Evolutionary conservation across 139 green algal genomes (phyloP).

Genomic region (Zygnema circumcarinatum): DNA sequence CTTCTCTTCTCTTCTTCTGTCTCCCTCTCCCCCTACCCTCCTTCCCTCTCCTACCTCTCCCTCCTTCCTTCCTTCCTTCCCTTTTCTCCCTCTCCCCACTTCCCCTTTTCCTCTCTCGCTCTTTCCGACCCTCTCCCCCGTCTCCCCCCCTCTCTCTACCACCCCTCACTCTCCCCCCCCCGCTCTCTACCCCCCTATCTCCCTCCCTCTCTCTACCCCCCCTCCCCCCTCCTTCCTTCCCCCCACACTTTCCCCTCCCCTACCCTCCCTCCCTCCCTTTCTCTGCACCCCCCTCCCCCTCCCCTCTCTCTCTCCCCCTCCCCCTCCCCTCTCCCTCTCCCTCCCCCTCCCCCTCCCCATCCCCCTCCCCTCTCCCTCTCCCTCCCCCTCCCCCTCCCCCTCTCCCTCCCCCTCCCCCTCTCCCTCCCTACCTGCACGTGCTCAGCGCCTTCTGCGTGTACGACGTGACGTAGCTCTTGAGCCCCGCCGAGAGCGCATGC

Average conservation of each 20-base stretch:
- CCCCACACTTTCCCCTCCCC: background rate
- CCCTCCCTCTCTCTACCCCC: too few relatives aligned
- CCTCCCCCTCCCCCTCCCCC: too few relatives aligned
- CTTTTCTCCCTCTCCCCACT: too few relatives aligned
- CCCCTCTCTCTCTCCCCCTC: background rate
- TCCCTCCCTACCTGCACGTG: slow-evolving; percentile 30
- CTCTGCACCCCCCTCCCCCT: background rate
- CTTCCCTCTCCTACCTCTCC: too few relatives aligned
- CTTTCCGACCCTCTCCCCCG: too few relatives aligned
- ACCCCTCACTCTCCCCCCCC: too few relatives aligned
- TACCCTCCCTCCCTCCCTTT: background rate
- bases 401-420: too few relatives aligned
- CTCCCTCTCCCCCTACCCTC: background rate
- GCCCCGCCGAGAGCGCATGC: slow-evolving; percentile 51
- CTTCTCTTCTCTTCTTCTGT: background rate
- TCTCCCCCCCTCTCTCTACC: too few relatives aligned
- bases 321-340: background rate
- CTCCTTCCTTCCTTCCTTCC: too few relatives aligned
- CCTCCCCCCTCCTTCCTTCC: too few relatives aligned
- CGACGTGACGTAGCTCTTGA: slow-evolving; percentile 56
- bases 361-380: background rate
- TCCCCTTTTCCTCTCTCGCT: too few relatives aligned
- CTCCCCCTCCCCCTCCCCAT: background rate
- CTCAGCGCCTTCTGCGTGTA: slow-evolving; percentile 53
- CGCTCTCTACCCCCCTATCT: too few relatives aligned